A percentile compares a stretch with the other conserved stretches of the same genome.
These are phyloP conservation scores for Cucumis hystrix DNA, from an alignment of 306 rosid species.

Conservation along the genomic window DNA sequence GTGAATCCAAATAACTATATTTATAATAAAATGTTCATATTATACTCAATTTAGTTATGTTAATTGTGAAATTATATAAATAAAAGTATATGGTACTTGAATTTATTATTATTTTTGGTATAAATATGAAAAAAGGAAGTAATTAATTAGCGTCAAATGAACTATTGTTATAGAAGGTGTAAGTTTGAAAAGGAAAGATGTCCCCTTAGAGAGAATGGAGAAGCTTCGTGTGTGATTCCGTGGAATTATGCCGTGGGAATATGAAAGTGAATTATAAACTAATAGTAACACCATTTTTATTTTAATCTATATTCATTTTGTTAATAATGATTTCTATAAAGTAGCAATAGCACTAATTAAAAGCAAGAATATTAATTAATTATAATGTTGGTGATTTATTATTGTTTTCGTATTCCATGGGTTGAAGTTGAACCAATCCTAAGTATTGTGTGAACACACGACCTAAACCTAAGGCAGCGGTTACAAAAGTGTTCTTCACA, in stretches of 20 bases:
- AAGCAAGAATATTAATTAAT: no score
- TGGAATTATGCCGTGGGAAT: not conserved
- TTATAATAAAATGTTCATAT: not conserved
- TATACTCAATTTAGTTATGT: not conserved
- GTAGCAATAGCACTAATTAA: no score
- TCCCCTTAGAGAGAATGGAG: not conserved
- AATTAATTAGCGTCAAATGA: not conserved
- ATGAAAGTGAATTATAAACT: no score
- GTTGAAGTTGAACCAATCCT: no score
- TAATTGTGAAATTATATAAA: not conserved
- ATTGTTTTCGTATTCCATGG: no score
- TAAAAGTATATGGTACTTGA: not conserved
- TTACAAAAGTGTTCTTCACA: no score
- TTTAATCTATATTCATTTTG: no score
- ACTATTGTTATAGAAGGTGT: not conserved
- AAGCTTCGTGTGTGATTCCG: not conserved
- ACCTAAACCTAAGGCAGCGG: no score
- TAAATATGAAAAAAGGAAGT: not conserved
- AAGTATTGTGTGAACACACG: no score
- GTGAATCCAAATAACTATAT: not conserved
- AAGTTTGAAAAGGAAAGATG: not conserved
- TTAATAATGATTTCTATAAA: no score
- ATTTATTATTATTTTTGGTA: not conserved
- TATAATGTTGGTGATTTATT: no score
- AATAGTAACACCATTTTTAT: no score